Percentiles rank a stretch among this genome's conserved stretches.
Evolutionary conservation across 108 stramenopile species (phyloP).

Genomic region (Nitzschia putrida): DNA sequence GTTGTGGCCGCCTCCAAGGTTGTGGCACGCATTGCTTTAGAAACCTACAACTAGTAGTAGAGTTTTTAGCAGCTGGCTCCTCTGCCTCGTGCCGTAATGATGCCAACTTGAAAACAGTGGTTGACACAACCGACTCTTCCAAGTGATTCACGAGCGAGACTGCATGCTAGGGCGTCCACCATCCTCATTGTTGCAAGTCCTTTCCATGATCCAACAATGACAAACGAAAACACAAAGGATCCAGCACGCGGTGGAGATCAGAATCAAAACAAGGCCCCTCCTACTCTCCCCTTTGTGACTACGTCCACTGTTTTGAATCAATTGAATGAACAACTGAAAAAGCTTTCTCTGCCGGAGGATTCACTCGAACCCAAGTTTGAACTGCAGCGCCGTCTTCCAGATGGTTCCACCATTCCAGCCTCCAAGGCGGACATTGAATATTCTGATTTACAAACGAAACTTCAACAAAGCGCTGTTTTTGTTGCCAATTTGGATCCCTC

Average conservation of each 20-base stretch:
- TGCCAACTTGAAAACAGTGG: no score
- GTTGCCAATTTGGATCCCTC: conserved; percentile 29
- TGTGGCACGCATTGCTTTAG: no score
- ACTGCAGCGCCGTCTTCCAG: conserved; percentile 70
- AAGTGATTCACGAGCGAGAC: no score
- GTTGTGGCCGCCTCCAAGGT: no score
- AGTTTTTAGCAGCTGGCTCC: no score
- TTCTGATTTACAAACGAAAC: conserved; percentile 70
- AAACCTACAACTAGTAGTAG: no score
- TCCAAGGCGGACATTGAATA: conserved; percentile 58
- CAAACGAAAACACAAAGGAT: neutral
- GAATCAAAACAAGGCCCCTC: neutral
- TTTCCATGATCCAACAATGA: neutral
- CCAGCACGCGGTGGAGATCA: no score
- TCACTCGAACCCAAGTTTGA: conserved; percentile 51
- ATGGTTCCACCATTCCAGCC: conserved; percentile 71
- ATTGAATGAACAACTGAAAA: conserved; percentile 29
- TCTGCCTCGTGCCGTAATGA: no score
- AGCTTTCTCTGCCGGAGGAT: conserved; percentile 9
- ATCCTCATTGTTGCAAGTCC: no score
- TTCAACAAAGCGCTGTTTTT: conserved; percentile 65
- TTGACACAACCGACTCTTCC: no score
- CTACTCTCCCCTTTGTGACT: conserved; percentile 28
- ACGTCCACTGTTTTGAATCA: conserved; percentile 41
- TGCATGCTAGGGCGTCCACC: no score